These are phyloP conservation scores for Metarhizium rileyi DNA, from an alignment of 2,329 filamentous ascomycete species.

Conservation along the genomic window DNA sequence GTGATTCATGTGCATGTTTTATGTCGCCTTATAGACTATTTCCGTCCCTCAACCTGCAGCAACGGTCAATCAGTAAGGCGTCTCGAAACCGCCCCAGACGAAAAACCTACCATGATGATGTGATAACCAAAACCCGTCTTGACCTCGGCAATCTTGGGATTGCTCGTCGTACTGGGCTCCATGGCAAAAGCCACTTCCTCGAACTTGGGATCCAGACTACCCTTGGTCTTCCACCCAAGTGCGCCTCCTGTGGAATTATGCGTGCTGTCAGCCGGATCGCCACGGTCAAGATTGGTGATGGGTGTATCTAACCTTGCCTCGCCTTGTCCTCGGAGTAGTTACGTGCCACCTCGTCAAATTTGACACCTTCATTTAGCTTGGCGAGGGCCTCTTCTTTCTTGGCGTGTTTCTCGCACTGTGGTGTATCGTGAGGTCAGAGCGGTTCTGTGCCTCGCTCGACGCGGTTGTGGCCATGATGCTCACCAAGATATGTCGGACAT, in stretches of 20 bases:
- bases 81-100: neutral
- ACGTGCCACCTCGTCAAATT: slow-evolving; percentile 66
- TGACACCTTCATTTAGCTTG: slow-evolving; percentile 55
- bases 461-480: slow-evolving; percentile 6
- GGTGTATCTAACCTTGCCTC: slow-evolving; percentile 39
- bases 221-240: slow-evolving; percentile 64
- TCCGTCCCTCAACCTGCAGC: slow-evolving; percentile 30
- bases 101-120: slow-evolving; percentile 58
- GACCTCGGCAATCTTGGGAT: slow-evolving; percentile 57
- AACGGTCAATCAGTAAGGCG: neutral
- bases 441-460: neutral
- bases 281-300: neutral
- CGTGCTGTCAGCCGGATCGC: neutral
- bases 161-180: slow-evolving; percentile 53
- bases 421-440: neutral
- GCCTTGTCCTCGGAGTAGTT: slow-evolving; percentile 72
- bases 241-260: slow-evolving; percentile 44
- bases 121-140: slow-evolving; percentile 73
- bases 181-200: slow-evolving; percentile 63
- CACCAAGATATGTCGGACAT: slow-evolving; percentile 63
- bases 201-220: slow-evolving; percentile 57
- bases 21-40: slow-evolving; percentile 19
- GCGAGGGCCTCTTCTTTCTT: slow-evolving; percentile 68
- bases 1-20: neutral
- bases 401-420: slow-evolving; percentile 61